A percentile compares a stretch with the other conserved stretches of the same genome.
These are phyloP conservation scores for Dillenia suffruticosa DNA, from an alignment of 164 flowering plant species.

Conservation along the genomic window DNA sequence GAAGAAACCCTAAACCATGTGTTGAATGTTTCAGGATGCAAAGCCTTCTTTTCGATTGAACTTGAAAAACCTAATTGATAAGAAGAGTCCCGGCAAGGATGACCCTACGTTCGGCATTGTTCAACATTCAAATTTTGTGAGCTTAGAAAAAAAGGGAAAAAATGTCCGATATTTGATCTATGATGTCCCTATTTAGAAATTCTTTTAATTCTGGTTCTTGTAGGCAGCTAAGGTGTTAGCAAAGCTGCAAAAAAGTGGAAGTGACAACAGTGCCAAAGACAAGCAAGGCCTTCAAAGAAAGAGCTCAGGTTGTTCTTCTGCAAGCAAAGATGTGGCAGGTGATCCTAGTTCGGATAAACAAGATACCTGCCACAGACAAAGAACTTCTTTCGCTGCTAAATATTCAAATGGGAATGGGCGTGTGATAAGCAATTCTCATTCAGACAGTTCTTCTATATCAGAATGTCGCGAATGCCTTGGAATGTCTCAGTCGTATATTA, in stretches of 20 bases:
- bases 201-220: neutral
- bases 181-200: no score
- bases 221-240: conserved; percentile 54
- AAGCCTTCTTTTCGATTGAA: conserved; percentile 14
- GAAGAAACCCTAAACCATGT: neutral
- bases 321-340: conserved; percentile 8
- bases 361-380: conserved; percentile 7
- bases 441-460: conserved; percentile 7
- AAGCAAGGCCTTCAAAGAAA: conserved; percentile 16
- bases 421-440: conserved; percentile 4
- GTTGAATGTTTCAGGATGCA: conserved; percentile 9
- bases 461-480: conserved; percentile 23
- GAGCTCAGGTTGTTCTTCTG: conserved; percentile 11
- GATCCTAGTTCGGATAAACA: conserved; percentile 6
- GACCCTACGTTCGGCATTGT: conserved; percentile 20
- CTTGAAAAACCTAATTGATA: conserved; percentile 12
- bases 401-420: conserved; percentile 7
- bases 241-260: conserved; percentile 36
- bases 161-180: no score
- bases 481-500: conserved; percentile 7
- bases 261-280: conserved; percentile 11
- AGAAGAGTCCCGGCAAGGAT: conserved; percentile 16
- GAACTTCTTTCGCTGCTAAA: conserved; percentile 9
- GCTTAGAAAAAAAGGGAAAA: no score
- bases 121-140: conserved; percentile 40